Percentiles rank a stretch among this genome's conserved stretches.
Conservation (phyloP, 345 rosid species). For the Schrenkiella parvula region DNA sequence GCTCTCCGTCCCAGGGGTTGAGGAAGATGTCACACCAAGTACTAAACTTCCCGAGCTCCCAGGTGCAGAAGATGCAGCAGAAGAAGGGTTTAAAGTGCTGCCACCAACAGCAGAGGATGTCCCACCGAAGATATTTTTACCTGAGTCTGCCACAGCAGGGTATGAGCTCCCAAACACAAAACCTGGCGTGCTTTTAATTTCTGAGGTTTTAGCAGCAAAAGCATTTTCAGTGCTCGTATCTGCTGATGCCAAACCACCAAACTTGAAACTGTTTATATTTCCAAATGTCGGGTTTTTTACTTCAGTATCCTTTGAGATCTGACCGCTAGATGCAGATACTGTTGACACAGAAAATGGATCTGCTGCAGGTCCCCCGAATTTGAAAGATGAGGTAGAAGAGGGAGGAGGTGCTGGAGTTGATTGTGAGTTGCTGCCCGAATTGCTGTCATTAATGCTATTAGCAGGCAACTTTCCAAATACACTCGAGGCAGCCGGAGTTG, state of each 20-base stretch:
- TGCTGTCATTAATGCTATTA: slow-evolving; percentile 17
- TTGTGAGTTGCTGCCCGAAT: slow-evolving; percentile 24
- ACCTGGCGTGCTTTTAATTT: slow-evolving; percentile 18
- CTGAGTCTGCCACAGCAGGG: no score
- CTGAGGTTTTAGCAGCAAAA: slow-evolving; percentile 25
- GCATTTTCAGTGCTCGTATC: slow-evolving; percentile 31
- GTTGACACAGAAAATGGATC: slow-evolving; percentile 36
- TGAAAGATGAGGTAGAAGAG: slow-evolving; percentile 39
- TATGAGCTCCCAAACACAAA: slow-evolving; percentile 32
- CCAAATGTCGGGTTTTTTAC: slow-evolving; percentile 34
- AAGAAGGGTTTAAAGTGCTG: slow-evolving; percentile 23
- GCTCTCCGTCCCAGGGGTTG: slow-evolving; percentile 22
- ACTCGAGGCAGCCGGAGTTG: slow-evolving; percentile 15
- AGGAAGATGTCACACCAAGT: slow-evolving; percentile 34
- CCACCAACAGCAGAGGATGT: slow-evolving; percentile 21
- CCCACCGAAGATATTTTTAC: no score
- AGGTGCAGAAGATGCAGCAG: slow-evolving; percentile 31
- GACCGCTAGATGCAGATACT: slow-evolving; percentile 25
- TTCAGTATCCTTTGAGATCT: slow-evolving; percentile 41
- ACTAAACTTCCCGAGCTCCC: slow-evolving; percentile 34
- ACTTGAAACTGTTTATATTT: slow-evolving; percentile 31
- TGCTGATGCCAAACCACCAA: slow-evolving; percentile 40
- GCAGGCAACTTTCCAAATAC: slow-evolving; percentile 20
- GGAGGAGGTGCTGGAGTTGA: slow-evolving; percentile 36
- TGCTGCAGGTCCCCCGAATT: slow-evolving; percentile 39